These are phyloP conservation scores for Sicyos baderoa DNA, from an alignment of 306 rosid genomes.

Conservation along the genomic window DNA sequence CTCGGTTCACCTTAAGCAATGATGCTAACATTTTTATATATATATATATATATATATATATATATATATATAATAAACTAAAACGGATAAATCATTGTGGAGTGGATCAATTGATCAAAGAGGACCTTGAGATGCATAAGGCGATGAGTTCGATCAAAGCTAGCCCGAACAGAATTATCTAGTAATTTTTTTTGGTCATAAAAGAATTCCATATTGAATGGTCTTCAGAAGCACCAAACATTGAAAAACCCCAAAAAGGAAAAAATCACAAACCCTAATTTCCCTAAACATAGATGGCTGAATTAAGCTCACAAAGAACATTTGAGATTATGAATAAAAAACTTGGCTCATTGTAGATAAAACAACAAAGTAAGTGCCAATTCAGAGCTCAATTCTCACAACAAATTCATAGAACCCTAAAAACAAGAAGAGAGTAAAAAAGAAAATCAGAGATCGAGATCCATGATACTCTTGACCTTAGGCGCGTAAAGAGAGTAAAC, in stretches of 20 bases:
- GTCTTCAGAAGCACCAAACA: neutral
- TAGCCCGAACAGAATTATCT: too few relatives aligned
- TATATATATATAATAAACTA: too few relatives aligned
- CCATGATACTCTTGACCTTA: slow-evolving; percentile 56
- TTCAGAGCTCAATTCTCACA: neutral
- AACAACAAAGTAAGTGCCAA: neutral
- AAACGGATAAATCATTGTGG: too few relatives aligned
- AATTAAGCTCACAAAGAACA: neutral
- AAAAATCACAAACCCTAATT: neutral
- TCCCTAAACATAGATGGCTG: neutral
- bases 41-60: too few relatives aligned
- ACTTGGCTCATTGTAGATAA: neutral
- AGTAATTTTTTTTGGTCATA: neutral
- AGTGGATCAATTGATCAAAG: too few relatives aligned
- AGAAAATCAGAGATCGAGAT: slow-evolving; percentile 19
- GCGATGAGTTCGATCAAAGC: too few relatives aligned
- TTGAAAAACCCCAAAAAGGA: neutral
- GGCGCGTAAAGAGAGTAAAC: slow-evolving; percentile 64
- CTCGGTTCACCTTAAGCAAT: neutral
- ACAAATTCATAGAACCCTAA: neutral
- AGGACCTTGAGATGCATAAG: too few relatives aligned
- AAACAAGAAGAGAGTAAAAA: neutral
- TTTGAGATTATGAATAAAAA: neutral
- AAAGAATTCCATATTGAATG: neutral
- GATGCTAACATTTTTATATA: too few relatives aligned